Evolutionary conservation across 1,139 yeast species (phyloP).

Genomic region (Hemisphaericaspora xylofermentans): DNA sequence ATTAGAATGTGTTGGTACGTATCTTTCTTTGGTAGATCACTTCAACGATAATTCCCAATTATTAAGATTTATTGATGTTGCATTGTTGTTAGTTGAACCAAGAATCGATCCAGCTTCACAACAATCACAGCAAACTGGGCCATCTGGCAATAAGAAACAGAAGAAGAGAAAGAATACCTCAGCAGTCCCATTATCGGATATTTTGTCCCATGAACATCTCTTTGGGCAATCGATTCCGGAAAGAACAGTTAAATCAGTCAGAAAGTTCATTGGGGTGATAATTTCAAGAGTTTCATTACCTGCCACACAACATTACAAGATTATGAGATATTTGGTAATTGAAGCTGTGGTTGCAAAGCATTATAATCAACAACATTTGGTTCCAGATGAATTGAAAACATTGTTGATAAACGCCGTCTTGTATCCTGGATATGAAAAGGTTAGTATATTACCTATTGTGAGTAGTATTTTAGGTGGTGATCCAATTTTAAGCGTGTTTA

Average conservation of each 20-base stretch:
- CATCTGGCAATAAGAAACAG: slow-evolving; percentile 20
- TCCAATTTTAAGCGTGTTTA: slow-evolving; percentile 50
- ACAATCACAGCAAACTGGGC: slow-evolving; percentile 1
- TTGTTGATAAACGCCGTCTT: slow-evolving; percentile 55
- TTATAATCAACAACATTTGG: slow-evolving; percentile 23
- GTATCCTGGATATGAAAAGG: slow-evolving; percentile 62
- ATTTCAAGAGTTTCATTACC: slow-evolving; percentile 55
- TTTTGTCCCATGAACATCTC: slow-evolving; percentile 64
- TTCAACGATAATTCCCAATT: slow-evolving; percentile 41
- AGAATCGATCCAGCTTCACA: slow-evolving; percentile 17
- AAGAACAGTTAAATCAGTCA: slow-evolving; percentile 36
- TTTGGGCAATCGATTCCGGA: slow-evolving; percentile 47
- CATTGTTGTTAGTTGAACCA: slow-evolving; percentile 46
- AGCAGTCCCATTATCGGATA: slow-evolving; percentile 61
- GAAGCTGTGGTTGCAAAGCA: slow-evolving; percentile 40
- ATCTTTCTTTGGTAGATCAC: slow-evolving; percentile 30
- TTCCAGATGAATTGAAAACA: slow-evolving; percentile 32
- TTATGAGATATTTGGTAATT: slow-evolving; percentile 56
- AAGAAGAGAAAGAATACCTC: slow-evolving; percentile 45
- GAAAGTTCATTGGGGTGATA: slow-evolving; percentile 49
- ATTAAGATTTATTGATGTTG: slow-evolving; percentile 46
- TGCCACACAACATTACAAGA: slow-evolving; percentile 60
- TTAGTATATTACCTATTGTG: slow-evolving; percentile 72
- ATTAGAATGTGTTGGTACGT: slow-evolving; percentile 27
- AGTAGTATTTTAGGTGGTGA: slow-evolving; percentile 46